Conservation (phyloP, 2,329 filamentous ascomycete species). For the Esteya vermicola region DNA sequence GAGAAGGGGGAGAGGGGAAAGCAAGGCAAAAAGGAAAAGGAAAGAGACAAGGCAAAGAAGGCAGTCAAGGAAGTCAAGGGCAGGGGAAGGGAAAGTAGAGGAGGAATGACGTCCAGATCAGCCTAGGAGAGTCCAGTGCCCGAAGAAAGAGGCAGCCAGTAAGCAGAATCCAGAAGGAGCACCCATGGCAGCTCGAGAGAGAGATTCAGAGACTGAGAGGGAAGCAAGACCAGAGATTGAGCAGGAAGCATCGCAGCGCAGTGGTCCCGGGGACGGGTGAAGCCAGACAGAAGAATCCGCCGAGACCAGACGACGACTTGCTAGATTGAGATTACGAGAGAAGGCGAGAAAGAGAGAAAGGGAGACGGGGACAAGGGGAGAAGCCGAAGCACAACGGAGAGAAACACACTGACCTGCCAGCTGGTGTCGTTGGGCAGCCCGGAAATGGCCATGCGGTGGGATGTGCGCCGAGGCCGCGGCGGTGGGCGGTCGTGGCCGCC, state of each 20-base stretch:
- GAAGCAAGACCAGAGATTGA: neutral
- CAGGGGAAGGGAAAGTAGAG: neutral
- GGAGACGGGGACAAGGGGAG: neutral
- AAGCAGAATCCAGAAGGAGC: too few species aligned
- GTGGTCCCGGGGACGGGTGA: neutral
- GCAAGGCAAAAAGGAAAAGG: neutral
- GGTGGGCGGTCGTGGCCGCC: slow-evolving; percentile 42
- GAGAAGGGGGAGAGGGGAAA: neutral
- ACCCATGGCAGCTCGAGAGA: too few species aligned
- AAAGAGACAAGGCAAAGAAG: neutral
- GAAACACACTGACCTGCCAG: slow-evolving; percentile 88
- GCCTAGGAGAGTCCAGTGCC: neutral
- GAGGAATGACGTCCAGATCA: neutral
- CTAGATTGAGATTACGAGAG: too few species aligned
- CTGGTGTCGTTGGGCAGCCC: slow-evolving; percentile 96
- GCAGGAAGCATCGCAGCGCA: neutral
- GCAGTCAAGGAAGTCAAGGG: neutral
- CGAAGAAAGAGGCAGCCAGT: too few species aligned
- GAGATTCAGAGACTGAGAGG: neutral
- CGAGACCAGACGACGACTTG: too few species aligned
- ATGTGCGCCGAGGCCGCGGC: slow-evolving; percentile 78
- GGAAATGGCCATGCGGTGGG: slow-evolving; percentile 93
- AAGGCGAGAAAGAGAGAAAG: neutral
- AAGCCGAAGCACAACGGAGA: neutral
- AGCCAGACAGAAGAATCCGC: neutral